These are phyloP conservation scores for Basipetospora chlamydospora DNA, from an alignment of 2,329 filamentous ascomycete genomes.

Conservation along the genomic window DNA sequence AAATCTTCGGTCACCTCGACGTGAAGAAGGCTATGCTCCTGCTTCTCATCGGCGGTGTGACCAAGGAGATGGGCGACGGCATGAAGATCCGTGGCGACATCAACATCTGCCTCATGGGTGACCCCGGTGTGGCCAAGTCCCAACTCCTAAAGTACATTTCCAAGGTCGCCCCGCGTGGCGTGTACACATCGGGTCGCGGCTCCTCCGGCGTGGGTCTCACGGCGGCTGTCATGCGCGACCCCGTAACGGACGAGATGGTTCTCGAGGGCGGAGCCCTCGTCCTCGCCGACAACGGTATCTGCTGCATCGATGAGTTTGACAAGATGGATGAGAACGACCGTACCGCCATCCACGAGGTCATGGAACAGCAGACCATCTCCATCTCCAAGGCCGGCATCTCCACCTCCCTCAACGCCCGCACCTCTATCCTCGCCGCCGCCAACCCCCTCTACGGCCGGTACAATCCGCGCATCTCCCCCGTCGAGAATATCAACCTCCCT, in stretches of 20 bases:
- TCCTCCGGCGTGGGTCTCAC: constrained; percentile 72
- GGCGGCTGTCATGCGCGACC: constrained; percentile 67
- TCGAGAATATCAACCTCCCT: constrained; percentile 94
- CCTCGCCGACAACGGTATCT: constrained; percentile 67
- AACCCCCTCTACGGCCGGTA: constrained; percentile 98
- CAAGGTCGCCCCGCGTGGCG: constrained; percentile 83
- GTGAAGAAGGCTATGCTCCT: constrained; percentile 97
- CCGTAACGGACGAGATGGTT: constrained; percentile 65
- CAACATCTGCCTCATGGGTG: constrained; percentile 90
- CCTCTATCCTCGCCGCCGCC: constrained; percentile 88
- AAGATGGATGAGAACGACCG: constrained; percentile 72
- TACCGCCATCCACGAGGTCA: constrained; percentile 74
- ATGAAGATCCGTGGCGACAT: constrained; percentile 95
- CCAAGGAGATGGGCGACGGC: constrained; percentile 93
- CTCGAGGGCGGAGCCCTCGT: constrained; percentile 69
- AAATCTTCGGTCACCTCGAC: constrained; percentile 95
- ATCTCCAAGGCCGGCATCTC: constrained; percentile 89
- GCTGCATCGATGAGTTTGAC: constrained; percentile 76
- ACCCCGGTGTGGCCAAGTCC: constrained; percentile 92
- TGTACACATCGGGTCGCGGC: constrained; percentile 71
- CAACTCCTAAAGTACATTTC: constrained; percentile 90
- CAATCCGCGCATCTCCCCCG: constrained; percentile 87
- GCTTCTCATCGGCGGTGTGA: constrained; percentile 92
- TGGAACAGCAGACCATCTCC: constrained; percentile 78
- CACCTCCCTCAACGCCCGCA: constrained; percentile 89